A percentile compares a stretch with the other conserved stretches of the same genome.
Conservation (phyloP, 2,329 filamentous ascomycete species). For the Aureobasidium subglaciale region DNA sequence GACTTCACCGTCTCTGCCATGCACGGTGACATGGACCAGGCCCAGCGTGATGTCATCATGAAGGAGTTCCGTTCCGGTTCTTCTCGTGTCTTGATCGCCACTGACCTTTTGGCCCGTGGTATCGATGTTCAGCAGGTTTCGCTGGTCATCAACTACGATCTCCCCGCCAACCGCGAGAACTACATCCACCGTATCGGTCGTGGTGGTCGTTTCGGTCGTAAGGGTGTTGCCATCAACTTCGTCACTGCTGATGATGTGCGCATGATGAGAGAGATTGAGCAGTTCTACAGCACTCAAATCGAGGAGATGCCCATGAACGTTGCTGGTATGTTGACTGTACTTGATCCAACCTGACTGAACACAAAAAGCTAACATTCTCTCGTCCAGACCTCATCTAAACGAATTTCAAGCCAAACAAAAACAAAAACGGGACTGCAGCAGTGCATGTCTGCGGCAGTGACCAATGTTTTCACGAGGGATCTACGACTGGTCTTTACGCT, state of each 20-base stretch:
- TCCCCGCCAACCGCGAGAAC: slow-evolving; percentile 98
- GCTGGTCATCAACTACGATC: slow-evolving; percentile 99
- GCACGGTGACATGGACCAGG: slow-evolving; percentile 99
- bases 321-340: slow-evolving; percentile 45
- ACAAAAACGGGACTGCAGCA: slow-evolving; percentile 14
- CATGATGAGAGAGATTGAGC: slow-evolving; percentile 99
- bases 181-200: slow-evolving; percentile 99
- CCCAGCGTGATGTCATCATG: slow-evolving; percentile 98
- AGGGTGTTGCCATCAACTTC: slow-evolving; percentile 99
- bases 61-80: slow-evolving; percentile 99
- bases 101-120: slow-evolving; percentile 95
- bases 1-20: slow-evolving; percentile 99
- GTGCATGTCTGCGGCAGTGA: slow-evolving; percentile 11
- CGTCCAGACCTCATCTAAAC: slow-evolving; percentile 34
- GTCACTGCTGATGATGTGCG: slow-evolving; percentile 98
- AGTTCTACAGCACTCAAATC: slow-evolving; percentile 99
- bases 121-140: slow-evolving; percentile 99
- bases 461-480: slow-evolving; percentile 15
- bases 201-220: slow-evolving; percentile 98
- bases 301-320: slow-evolving; percentile 99
- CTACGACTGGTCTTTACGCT: slow-evolving; percentile 11
- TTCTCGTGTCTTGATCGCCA: slow-evolving; percentile 97
- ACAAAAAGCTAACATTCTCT: slow-evolving; percentile 31
- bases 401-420: slow-evolving; percentile 13
- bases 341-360: slow-evolving; percentile 50